phyloP scores from a whole-genome alignment of 1,139 yeast species.

The Magnusiomyces paraingens region DNA sequence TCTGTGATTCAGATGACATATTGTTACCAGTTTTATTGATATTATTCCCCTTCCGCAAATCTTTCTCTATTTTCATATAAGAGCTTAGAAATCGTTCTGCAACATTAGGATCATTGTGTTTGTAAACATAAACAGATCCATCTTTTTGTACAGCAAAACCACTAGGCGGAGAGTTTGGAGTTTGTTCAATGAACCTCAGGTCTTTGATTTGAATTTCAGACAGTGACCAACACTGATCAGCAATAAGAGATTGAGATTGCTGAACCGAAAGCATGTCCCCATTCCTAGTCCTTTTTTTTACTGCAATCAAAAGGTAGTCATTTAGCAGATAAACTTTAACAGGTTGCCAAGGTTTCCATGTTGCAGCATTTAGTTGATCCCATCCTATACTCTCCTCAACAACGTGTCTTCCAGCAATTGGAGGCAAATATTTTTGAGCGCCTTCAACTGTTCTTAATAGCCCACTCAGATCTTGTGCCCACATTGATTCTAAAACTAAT shows the following conservation, averaged over 20 bases:
- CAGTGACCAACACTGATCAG: conserved; percentile 76
- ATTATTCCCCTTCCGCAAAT: neutral
- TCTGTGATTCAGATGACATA: neutral
- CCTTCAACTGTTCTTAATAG: conserved; percentile 85
- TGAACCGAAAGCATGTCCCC: conserved; percentile 18
- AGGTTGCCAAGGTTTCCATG: conserved; percentile 75
- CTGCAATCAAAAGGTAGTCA: conserved; percentile 71
- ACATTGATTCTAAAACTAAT: conserved; percentile 65
- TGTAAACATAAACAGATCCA: conserved; percentile 6
- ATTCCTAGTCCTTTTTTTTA: conserved; percentile 43
- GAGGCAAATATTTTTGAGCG: conserved; percentile 73
- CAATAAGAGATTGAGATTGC: conserved; percentile 43
- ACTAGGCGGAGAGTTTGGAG: conserved; percentile 33
- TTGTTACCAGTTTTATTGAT: no score
- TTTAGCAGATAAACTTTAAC: conserved; percentile 72
- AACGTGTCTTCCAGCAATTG: conserved; percentile 76
- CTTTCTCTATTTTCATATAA: neutral
- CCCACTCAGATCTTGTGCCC: conserved; percentile 69
- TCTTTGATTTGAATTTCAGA: conserved; percentile 54
- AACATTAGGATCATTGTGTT: neutral
- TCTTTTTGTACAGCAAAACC: conserved; percentile 6
- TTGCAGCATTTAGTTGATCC: conserved; percentile 82
- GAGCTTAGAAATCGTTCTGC: neutral
- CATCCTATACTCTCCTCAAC: conserved; percentile 76
- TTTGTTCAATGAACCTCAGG: conserved; percentile 18